Percentiles rank a stretch among this genome's conserved stretches.
phyloP scores from a whole-genome alignment of 441 rosid genomes.

The Syzygium malaccense region DNA sequence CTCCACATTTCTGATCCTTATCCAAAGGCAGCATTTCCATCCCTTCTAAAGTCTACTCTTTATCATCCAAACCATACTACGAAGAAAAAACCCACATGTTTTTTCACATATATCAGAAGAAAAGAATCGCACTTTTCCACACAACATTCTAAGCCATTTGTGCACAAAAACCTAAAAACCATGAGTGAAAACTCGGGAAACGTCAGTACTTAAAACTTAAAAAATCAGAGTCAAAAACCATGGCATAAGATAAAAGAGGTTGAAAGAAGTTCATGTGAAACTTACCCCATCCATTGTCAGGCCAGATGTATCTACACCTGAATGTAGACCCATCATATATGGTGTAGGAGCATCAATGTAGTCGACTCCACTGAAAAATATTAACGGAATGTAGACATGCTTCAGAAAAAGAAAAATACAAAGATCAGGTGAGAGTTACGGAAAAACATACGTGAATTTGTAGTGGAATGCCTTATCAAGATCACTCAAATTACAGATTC shows the following conservation, averaged over 20 bases:
- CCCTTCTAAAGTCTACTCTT: neutral
- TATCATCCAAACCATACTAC: neutral
- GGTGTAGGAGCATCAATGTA: conserved; percentile 99
- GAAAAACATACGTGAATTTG: conserved; percentile 7
- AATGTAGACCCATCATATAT: conserved; percentile 99
- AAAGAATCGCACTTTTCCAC: neutral
- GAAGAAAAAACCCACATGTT: neutral
- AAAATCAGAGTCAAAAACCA: neutral
- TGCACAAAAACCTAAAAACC: neutral
- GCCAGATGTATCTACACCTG: conserved; percentile 79
- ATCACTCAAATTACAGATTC: neutral
- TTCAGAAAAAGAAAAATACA: conserved; percentile 64
- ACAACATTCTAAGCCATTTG: neutral
- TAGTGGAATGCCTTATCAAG: neutral
- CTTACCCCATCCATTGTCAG: conserved; percentile 98
- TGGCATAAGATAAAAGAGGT: neutral
- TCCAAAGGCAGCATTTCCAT: neutral
- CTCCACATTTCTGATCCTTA: neutral
- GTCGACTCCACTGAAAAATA: conserved; percentile 99
- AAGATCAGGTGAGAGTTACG: conserved; percentile 30
- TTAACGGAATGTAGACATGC: conserved; percentile 99
- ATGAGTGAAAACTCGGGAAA: neutral
- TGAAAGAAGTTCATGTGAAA: conserved; percentile 5
- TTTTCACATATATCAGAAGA: neutral
- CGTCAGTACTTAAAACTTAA: neutral